Evolutionary conservation across 164 flowering plant species (phyloP).

Genomic region (Buxus sempervirens): DNA sequence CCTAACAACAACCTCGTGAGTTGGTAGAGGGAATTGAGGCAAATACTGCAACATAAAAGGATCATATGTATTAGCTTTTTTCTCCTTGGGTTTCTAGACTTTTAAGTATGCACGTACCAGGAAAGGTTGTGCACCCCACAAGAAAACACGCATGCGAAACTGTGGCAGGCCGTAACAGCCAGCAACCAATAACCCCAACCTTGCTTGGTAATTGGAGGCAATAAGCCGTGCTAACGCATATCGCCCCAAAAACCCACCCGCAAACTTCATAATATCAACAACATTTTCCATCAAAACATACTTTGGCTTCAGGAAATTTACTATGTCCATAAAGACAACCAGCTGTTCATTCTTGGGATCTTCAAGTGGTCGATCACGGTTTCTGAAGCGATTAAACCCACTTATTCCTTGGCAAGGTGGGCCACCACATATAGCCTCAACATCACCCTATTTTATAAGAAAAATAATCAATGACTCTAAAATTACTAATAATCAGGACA

Average conservation of each 20-base stretch:
- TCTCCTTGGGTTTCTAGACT: too few relatives aligned
- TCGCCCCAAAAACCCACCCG: constrained; percentile 55
- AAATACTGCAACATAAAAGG: constrained; percentile 39
- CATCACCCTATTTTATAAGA: constrained; percentile 51
- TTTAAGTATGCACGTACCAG: constrained; percentile 28
- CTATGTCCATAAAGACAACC: constrained; percentile 70
- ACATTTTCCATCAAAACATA: constrained; percentile 91
- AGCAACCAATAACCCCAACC: constrained; percentile 84
- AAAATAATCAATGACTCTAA: not conserved
- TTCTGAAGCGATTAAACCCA: constrained; percentile 80
- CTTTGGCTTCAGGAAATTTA: constrained; percentile 61
- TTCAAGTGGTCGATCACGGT: constrained; percentile 40
- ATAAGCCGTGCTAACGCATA: constrained; percentile 71
- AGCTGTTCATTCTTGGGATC: constrained; percentile 74
- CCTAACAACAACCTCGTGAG: constrained; percentile 60
- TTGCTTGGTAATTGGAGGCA: constrained; percentile 60
- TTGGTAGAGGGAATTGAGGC: constrained; percentile 79
- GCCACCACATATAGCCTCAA: constrained; percentile 86
- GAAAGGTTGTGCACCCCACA: constrained; percentile 79
- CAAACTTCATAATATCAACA: constrained; percentile 63
- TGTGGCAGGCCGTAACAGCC: constrained; percentile 89
- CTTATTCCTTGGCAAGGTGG: constrained; percentile 98
- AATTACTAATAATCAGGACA: not conserved
- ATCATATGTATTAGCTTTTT: too few relatives aligned
- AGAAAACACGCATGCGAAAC: constrained; percentile 69